Conservation (phyloP, 1,284 basidiomycete species). For the Ceratobasidium sp. region DNA sequence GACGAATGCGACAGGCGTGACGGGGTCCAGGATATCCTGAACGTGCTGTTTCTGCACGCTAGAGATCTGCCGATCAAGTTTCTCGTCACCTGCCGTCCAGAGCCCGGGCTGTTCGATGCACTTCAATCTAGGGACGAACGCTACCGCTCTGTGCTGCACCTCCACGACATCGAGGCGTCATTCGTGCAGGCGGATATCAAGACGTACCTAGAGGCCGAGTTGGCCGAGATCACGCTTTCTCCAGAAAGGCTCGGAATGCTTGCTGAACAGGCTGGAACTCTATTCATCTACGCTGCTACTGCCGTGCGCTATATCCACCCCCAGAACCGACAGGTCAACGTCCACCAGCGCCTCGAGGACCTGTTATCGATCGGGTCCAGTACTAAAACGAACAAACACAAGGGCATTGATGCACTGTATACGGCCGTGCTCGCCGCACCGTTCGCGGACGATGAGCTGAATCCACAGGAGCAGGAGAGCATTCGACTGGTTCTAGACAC, state of each 20-base stretch:
- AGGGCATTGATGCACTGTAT: not conserved
- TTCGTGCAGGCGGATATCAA: not conserved
- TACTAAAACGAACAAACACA: not conserved
- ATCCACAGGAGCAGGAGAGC: not conserved
- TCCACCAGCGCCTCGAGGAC: not conserved
- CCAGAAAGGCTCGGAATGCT: not conserved
- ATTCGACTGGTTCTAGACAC: not conserved
- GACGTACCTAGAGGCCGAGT: not conserved
- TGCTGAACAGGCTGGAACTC: not conserved
- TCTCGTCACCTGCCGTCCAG: not conserved
- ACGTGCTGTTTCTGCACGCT: not conserved
- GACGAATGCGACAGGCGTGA: not conserved
- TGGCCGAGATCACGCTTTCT: not conserved
- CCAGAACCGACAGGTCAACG: not conserved
- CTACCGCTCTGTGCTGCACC: not conserved
- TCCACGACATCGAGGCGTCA: conserved; percentile 10
- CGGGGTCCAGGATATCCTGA: not conserved
- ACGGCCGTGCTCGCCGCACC: not conserved
- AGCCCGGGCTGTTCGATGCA: not conserved
- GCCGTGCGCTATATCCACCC: not conserved
- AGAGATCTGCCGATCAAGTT: not conserved
- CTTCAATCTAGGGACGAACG: not conserved
- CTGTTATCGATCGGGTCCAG: not conserved
- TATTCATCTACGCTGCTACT: conserved; percentile 24
- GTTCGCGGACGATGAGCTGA: not conserved